Conservation (phyloP, 768 basidiomycete genomes). For the Suillus occidentalis region DNA sequence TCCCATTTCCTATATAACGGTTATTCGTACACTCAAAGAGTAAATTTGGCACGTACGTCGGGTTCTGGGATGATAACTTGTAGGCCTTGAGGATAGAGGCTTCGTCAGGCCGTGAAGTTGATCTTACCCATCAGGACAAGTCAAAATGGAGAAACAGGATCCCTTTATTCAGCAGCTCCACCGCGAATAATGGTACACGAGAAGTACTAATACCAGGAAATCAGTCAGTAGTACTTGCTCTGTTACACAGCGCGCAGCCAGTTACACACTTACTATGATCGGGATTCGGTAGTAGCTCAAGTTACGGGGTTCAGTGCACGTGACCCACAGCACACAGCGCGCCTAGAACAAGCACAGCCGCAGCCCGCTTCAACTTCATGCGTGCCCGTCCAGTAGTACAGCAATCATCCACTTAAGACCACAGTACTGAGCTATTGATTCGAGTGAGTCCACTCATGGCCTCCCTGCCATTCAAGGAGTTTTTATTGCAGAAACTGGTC, state of each 20-base stretch:
- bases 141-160: neutral
- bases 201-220: neutral
- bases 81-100: conserved; percentile 85
- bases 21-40: neutral
- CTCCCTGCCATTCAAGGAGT: neutral
- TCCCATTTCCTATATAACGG: conserved; percentile 72
- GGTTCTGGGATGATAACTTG: conserved; percentile 73
- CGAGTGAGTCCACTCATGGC: neutral
- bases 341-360: too few relatives aligned
- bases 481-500: neutral
- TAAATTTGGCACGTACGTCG: conserved; percentile 51
- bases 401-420: neutral
- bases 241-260: neutral
- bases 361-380: too few relatives aligned
- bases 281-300: neutral
- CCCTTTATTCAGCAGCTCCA: neutral
- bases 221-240: neutral
- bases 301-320: neutral
- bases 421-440: neutral
- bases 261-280: neutral
- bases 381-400: neutral
- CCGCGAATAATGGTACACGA: neutral
- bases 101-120: conserved; percentile 76
- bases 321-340: neutral
- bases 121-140: conserved; percentile 52